A percentile compares a stretch with the other conserved stretches of the same genome.
phyloP scores from a whole-genome alignment of 352 stramenopile species.

The Pythium inflatum region DNA sequence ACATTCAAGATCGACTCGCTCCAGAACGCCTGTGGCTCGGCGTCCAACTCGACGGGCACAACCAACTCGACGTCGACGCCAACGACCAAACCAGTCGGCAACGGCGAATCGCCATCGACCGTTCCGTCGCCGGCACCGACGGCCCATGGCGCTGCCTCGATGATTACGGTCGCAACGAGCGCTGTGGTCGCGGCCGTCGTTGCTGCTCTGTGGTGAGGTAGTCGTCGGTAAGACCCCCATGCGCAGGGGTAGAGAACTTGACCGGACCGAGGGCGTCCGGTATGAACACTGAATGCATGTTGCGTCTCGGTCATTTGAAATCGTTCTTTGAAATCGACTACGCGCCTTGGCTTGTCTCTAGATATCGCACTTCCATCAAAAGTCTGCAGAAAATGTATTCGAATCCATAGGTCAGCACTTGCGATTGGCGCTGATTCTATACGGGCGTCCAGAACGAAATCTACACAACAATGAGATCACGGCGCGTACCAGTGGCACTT shows the following conservation, averaged over 20 bases:
- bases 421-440: too few relatives aligned
- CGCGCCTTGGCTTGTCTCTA: too few relatives aligned
- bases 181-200: neutral
- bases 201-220: neutral
- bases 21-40: conserved; percentile 14
- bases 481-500: neutral
- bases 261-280: neutral
- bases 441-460: too few relatives aligned
- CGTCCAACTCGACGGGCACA: neutral
- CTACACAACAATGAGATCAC: neutral
- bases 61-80: neutral
- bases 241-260: neutral
- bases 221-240: too few relatives aligned
- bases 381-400: too few relatives aligned
- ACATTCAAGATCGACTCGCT: conserved; percentile 26
- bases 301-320: too few relatives aligned
- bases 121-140: conserved; percentile 13
- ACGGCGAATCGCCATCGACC: neutral
- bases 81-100: neutral
- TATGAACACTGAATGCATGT: neutral
- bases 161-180: neutral
- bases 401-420: too few relatives aligned
- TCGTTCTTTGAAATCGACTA: too few relatives aligned
- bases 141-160: neutral
- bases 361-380: too few relatives aligned